Percentiles rank a stretch among this genome's conserved stretches.
Evolutionary conservation across 768 basidiomycete species (phyloP).

Genomic region (Cantharellus anzutake): DNA sequence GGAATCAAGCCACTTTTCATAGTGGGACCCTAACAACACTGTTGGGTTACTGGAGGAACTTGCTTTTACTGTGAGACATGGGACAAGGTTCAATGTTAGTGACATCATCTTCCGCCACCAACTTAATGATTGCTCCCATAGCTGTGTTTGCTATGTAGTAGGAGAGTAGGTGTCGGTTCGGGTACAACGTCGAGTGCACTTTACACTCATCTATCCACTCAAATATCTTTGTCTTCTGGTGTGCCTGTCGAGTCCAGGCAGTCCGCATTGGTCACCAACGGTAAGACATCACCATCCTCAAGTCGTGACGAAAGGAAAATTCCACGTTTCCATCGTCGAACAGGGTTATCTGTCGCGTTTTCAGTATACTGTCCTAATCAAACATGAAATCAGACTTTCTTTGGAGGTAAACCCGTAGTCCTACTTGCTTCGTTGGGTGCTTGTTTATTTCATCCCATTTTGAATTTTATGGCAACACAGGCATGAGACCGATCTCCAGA

Average conservation of each 20-base stretch:
- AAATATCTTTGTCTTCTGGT: constrained; percentile 22
- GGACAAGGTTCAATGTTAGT: too few relatives aligned
- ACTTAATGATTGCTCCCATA: constrained; percentile 48
- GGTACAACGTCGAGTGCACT: constrained; percentile 7
- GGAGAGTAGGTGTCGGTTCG: not conserved
- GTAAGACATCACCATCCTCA: constrained; percentile 24
- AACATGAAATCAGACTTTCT: not conserved
- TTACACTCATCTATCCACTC: constrained; percentile 31
- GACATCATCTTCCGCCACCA: too few relatives aligned
- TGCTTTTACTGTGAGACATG: too few relatives aligned
- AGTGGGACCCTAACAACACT: too few relatives aligned
- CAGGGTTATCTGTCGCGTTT: constrained; percentile 27
- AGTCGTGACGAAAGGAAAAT: constrained; percentile 24
- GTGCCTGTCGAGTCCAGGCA: not conserved
- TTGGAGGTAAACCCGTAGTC: not conserved
- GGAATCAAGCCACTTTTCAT: too few relatives aligned
- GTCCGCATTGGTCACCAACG: constrained; percentile 15
- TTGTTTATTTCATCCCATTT: not conserved
- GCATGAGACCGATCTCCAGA: not conserved
- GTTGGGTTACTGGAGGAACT: too few relatives aligned
- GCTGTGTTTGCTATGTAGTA: constrained; percentile 29
- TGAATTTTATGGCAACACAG: not conserved
- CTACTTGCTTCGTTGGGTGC: not conserved
- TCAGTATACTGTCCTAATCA: constrained; percentile 10
- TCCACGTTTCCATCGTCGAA: constrained; percentile 30